Percentiles rank a stretch among this genome's conserved stretches.
phyloP scores from a whole-genome alignment of 2,329 filamentous ascomycete species.

The Talaromyces islandicus region DNA sequence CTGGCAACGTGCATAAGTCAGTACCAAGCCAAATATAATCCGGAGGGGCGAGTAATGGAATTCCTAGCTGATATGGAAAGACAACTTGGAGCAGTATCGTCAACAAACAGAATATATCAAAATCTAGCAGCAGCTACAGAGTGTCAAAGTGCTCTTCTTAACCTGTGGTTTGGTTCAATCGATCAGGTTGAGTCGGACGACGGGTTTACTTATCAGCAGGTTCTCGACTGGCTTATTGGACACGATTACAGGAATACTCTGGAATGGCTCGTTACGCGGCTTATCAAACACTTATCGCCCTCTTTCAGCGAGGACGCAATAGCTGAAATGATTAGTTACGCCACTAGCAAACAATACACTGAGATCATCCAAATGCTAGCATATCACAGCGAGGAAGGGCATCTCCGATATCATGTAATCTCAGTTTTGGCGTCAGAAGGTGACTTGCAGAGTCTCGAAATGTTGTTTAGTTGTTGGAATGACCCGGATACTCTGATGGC shows the following conservation, averaged over 20 bases:
- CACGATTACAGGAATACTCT: not conserved
- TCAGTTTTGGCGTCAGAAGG: not conserved
- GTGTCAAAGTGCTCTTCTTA: not conserved
- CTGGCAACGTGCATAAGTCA: slow-evolving; percentile 1
- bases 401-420: not conserved
- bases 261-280: slow-evolving; percentile 5
- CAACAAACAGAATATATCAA: not conserved
- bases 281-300: not conserved
- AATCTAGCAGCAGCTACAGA: not conserved
- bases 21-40: not conserved
- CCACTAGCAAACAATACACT: not conserved
- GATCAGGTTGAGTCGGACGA: not conserved
- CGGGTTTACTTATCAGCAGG: not conserved
- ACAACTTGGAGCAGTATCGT: not conserved
- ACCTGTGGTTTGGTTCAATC: not conserved
- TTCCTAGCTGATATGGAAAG: not conserved
- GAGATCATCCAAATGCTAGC: not conserved
- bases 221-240: slow-evolving; percentile 5
- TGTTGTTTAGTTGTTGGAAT: not conserved
- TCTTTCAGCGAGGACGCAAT: not conserved
- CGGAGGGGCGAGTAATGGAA: not conserved
- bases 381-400: not conserved
- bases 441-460: not conserved
- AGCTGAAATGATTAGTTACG: not conserved
- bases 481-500: not conserved